A percentile compares a stretch with the other conserved stretches of the same genome.
phyloP scores from a whole-genome alignment of 2,329 filamentous ascomycete genomes.

The Septoria petroselini region DNA sequence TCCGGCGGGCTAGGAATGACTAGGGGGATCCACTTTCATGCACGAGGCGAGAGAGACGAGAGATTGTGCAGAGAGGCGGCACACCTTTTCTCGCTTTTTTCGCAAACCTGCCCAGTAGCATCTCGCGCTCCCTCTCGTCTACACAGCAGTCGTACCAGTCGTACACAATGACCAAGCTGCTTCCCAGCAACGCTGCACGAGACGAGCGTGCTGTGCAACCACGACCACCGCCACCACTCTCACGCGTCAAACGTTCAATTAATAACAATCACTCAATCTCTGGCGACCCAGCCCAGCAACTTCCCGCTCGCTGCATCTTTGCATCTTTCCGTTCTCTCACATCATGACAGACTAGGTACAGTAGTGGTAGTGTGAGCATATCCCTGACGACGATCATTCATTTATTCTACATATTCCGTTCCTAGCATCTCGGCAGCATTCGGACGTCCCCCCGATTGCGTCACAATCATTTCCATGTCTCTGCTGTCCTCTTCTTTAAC shows the following conservation, averaged over 20 bases:
- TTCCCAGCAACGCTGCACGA: too few species aligned
- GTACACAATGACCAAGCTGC: too few species aligned
- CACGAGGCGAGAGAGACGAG: neutral
- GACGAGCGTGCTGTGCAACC: too few species aligned
- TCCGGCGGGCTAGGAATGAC: neutral
- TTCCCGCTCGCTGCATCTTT: neutral
- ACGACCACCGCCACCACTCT: too few species aligned
- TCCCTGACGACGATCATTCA: slow-evolving; percentile 1
- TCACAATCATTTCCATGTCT: neutral
- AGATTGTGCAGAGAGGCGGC: too few species aligned
- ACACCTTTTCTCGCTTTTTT: too few species aligned
- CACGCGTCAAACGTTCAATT: too few species aligned
- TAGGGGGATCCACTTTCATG: neutral
- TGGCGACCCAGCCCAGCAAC: too few species aligned
- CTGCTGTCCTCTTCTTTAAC: too few species aligned
- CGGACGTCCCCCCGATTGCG: neutral
- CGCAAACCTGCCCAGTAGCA: too few species aligned
- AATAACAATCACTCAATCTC: too few species aligned
- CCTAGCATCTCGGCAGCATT: neutral
- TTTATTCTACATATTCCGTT: neutral
- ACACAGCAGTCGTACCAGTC: too few species aligned
- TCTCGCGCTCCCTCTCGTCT: neutral
- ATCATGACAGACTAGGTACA: neutral
- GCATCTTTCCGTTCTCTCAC: neutral
- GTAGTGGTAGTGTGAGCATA: neutral